Evolutionary conservation across 495 filamentous ascomycete species (phyloP).

Genomic region (Aeminium ludgeri): DNA sequence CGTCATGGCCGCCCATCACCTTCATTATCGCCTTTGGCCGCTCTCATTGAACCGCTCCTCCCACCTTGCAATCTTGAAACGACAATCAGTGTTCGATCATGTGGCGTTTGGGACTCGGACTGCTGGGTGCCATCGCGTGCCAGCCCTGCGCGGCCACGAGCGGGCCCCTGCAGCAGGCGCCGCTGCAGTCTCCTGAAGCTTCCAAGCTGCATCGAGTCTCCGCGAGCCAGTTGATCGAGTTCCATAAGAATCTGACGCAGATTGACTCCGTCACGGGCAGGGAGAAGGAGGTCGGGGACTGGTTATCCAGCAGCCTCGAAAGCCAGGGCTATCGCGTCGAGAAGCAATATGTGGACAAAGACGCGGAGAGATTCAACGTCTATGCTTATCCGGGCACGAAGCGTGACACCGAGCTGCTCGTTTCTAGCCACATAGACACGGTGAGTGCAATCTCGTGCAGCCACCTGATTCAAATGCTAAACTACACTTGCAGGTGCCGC

Average conservation of each 20-base stretch:
- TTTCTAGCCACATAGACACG: conserved; percentile 58
- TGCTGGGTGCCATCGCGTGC: no score
- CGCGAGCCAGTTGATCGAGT: conserved; percentile 39
- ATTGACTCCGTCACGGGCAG: conserved; percentile 59
- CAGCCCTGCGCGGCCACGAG: no score
- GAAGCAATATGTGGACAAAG: conserved; percentile 34
- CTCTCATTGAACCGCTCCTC: no score
- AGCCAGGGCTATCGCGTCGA: conserved; percentile 43
- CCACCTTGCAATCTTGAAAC: no score
- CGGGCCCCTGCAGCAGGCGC: conserved; percentile 5
- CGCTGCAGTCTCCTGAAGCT: no score
- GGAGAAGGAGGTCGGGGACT: conserved; percentile 51
- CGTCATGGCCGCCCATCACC: no score
- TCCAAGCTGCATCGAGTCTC: conserved; percentile 4
- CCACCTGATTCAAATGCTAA: conserved; percentile 1
- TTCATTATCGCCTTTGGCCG: no score
- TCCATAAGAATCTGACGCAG: conserved; percentile 62
- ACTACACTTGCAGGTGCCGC: conserved; percentile 31
- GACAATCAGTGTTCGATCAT: no score
- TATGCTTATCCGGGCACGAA: conserved; percentile 52
- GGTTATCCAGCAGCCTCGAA: conserved; percentile 50
- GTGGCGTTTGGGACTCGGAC: no score
- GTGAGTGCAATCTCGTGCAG: conserved; percentile 17
- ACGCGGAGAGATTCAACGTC: conserved; percentile 45
- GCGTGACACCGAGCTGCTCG: conserved; percentile 43